Conservation (phyloP, 1,139 yeast species). For the Taphrina communis region DNA sequence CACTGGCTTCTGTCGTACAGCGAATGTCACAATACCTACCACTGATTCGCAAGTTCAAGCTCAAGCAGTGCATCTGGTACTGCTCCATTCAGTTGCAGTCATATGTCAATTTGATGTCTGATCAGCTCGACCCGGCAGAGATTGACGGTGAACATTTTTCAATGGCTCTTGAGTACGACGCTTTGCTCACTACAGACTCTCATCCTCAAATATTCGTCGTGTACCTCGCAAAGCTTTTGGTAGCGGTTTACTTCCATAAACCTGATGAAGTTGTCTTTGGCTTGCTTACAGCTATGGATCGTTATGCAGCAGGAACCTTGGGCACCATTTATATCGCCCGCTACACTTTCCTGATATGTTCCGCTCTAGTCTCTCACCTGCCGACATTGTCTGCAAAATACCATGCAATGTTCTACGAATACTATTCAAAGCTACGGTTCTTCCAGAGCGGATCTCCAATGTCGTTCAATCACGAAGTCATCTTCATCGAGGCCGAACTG, state of each 20-base stretch:
- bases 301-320: slow-evolving; percentile 26
- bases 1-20: slow-evolving; percentile 17
- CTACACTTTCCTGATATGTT: slow-evolving; percentile 21
- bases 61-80: slow-evolving; percentile 25
- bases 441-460: slow-evolving; percentile 7
- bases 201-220: slow-evolving; percentile 33
- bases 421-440: slow-evolving; percentile 3
- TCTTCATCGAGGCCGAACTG: slow-evolving; percentile 36
- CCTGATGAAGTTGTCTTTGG: slow-evolving; percentile 14
- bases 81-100: slow-evolving; percentile 30
- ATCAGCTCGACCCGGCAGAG: slow-evolving; percentile 6
- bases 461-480: slow-evolving; percentile 30
- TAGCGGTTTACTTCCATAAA: slow-evolving; percentile 24
- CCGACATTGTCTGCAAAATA: slow-evolving; percentile 4
- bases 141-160: slow-evolving; percentile 35
- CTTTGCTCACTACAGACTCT: slow-evolving; percentile 26
- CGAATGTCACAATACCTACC: slow-evolving; percentile 29
- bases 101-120: slow-evolving; percentile 18
- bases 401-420: slow-evolving; percentile 23
- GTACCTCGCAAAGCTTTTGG: slow-evolving; percentile 26
- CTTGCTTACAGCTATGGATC: slow-evolving; percentile 1
- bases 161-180: slow-evolving; percentile 15
- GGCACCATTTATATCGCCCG: slow-evolving; percentile 24
- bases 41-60: slow-evolving; percentile 27
- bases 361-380: slow-evolving; percentile 19